Evolutionary conservation across 1,139 yeast species (phyloP).

Genomic region (Suhomyces guaymorum): DNA sequence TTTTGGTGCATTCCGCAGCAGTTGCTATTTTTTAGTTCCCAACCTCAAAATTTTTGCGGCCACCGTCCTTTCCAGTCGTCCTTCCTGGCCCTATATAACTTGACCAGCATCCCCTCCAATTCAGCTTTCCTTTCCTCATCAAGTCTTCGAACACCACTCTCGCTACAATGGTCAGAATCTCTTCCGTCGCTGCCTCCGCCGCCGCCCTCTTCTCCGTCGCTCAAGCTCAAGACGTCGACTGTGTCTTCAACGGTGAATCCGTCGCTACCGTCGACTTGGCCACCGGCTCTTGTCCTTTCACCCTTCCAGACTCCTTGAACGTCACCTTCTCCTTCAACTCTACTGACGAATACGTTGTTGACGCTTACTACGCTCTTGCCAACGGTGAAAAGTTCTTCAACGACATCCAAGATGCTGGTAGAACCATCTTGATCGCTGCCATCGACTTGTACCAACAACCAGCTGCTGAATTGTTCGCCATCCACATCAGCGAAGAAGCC

Average conservation of each 20-base stretch:
- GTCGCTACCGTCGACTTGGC: slow-evolving; percentile 43
- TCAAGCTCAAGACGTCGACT: slow-evolving; percentile 37
- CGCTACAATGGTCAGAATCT: slow-evolving; percentile 20
- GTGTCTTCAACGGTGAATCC: slow-evolving; percentile 36
- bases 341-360: slow-evolving; percentile 35
- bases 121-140: too few species aligned
- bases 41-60: too few species aligned
- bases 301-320: slow-evolving; percentile 33
- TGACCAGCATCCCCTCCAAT: slow-evolving; percentile 1
- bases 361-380: slow-evolving; percentile 39
- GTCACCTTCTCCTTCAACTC: slow-evolving; percentile 29
- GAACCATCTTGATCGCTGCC: slow-evolving; percentile 38
- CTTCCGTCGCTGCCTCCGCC: slow-evolving; percentile 19
- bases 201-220: slow-evolving; percentile 24
- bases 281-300: slow-evolving; percentile 45
- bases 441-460: slow-evolving; percentile 25
- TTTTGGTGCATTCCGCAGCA: neutral
- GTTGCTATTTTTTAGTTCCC: neutral
- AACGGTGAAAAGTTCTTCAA: slow-evolving; percentile 28
- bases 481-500: slow-evolving; percentile 31
- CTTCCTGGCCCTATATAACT: neutral
- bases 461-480: slow-evolving; percentile 32
- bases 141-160: too few species aligned
- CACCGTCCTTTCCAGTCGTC: neutral
- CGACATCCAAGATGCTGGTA: slow-evolving; percentile 41